Percentiles rank a stretch among this genome's conserved stretches.
These are phyloP conservation scores for Lactuca saligna DNA, from an alignment of 129 eudicot genomes.

Conservation along the genomic window DNA sequence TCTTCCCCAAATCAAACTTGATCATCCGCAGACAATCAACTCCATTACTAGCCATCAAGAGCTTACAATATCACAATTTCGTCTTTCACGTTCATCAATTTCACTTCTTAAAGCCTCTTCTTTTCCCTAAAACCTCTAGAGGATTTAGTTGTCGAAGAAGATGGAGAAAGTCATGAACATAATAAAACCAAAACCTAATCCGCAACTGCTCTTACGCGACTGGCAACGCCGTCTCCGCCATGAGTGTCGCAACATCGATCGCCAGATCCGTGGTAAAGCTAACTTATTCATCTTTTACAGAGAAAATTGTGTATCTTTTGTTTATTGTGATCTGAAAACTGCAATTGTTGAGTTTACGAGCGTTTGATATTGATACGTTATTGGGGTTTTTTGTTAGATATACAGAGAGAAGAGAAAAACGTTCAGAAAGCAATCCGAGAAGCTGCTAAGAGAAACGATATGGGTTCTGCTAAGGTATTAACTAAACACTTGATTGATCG, in stretches of 20 bases:
- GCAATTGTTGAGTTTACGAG: constrained; percentile 5
- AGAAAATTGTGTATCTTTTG: neutral
- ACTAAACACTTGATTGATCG: constrained; percentile 9
- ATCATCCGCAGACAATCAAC: neutral
- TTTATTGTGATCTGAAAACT: neutral
- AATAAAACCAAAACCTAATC: constrained; percentile 83
- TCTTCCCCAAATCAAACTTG: constrained; percentile 20
- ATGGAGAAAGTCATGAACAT: constrained; percentile 87
- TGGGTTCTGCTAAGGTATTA: constrained; percentile 90
- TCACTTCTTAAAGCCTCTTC: neutral
- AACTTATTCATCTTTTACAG: neutral
- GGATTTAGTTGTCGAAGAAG: constrained; percentile 13
- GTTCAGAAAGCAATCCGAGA: constrained; percentile 95
- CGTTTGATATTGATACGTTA: neutral
- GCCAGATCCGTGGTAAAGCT: constrained; percentile 77
- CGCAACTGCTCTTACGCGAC: constrained; percentile 76
- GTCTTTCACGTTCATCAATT: constrained; percentile 11
- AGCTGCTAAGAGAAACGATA: constrained; percentile 92
- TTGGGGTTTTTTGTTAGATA: constrained; percentile 43
- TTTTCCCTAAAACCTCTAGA: neutral
- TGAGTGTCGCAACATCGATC: constrained; percentile 89
- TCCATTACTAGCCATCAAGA: neutral
- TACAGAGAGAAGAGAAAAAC: constrained; percentile 86
- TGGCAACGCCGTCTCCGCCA: constrained; percentile 97
- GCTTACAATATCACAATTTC: neutral